Conservation (phyloP, 768 basidiomycete species). For the Boletus vermiculosoides region DNA sequence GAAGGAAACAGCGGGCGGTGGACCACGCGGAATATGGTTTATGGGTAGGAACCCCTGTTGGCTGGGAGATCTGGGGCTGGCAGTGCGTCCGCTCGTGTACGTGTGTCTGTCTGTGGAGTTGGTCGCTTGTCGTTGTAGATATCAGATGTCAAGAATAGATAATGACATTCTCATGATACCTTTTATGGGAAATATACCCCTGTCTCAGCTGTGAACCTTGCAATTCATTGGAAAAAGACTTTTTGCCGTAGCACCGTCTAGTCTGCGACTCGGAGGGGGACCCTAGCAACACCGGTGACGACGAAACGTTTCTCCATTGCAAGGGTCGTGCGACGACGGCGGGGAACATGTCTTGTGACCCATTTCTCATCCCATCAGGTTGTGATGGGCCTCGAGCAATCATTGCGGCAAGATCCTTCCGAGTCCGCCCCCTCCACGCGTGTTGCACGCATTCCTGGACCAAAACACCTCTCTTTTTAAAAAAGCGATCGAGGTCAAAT, state of each 20-base stretch:
- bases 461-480: too few species aligned
- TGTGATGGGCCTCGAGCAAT: not conserved
- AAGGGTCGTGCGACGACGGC: not conserved
- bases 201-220: not conserved
- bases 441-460: not conserved
- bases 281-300: not conserved
- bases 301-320: not conserved
- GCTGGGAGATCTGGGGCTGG: not conserved
- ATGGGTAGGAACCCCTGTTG: not conserved
- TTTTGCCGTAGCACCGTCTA: not conserved
- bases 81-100: not conserved
- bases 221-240: too few species aligned
- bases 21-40: constrained; percentile 7
- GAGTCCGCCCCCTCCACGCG: not conserved
- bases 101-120: not conserved
- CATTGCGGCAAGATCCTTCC: not conserved
- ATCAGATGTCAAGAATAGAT: not conserved
- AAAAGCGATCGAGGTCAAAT: not conserved
- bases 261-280: too few species aligned
- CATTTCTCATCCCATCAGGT: not conserved
- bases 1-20: not conserved
- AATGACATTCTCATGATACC: not conserved
- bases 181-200: constrained; percentile 12
- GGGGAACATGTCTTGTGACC: not conserved
- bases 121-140: not conserved